Evolutionary conservation across 139 green algal genomes (phyloP).

Genomic region (Zygnema circumcarinatum): DNA sequence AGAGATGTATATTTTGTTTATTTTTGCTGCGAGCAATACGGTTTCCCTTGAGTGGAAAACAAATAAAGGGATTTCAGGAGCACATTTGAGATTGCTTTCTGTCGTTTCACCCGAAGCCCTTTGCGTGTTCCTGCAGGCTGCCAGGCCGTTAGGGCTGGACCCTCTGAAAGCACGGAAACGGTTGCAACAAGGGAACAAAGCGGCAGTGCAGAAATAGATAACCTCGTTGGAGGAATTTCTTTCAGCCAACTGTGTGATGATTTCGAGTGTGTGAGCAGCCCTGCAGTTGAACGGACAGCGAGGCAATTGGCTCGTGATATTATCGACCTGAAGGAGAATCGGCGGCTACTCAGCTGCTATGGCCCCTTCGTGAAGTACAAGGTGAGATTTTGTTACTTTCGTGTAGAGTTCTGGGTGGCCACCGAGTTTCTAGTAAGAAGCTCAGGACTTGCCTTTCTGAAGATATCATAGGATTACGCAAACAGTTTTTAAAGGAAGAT

Average conservation of each 20-base stretch:
- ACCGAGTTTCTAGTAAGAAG: too few relatives aligned
- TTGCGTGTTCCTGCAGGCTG: not conserved
- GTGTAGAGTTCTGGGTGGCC: too few relatives aligned
- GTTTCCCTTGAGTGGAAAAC: too few relatives aligned
- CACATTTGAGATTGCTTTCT: too few relatives aligned
- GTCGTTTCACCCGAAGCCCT: too few relatives aligned
- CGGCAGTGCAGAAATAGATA: conserved; percentile 23
- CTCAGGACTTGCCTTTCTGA: too few relatives aligned
- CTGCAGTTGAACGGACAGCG: conserved; percentile 46
- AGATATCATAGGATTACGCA: too few relatives aligned
- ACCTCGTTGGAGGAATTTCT: conserved; percentile 29
- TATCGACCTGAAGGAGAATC: conserved; percentile 42
- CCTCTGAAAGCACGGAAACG: not conserved
- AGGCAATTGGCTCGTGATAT: conserved; percentile 50
- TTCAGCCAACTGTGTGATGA: conserved; percentile 52
- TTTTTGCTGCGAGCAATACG: too few relatives aligned
- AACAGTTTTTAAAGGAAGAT: too few relatives aligned
- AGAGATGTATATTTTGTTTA: too few relatives aligned
- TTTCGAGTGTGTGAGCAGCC: conserved; percentile 61
- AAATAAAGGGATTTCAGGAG: too few relatives aligned
- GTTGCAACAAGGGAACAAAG: not conserved
- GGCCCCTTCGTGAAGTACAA: conserved; percentile 46
- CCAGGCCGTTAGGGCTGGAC: not conserved
- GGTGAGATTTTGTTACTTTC: conserved; percentile 38
- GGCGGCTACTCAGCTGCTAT: conserved; percentile 5